Conservation (phyloP, 768 basidiomycete species). For the Cyclocybe aegerita region DNA sequence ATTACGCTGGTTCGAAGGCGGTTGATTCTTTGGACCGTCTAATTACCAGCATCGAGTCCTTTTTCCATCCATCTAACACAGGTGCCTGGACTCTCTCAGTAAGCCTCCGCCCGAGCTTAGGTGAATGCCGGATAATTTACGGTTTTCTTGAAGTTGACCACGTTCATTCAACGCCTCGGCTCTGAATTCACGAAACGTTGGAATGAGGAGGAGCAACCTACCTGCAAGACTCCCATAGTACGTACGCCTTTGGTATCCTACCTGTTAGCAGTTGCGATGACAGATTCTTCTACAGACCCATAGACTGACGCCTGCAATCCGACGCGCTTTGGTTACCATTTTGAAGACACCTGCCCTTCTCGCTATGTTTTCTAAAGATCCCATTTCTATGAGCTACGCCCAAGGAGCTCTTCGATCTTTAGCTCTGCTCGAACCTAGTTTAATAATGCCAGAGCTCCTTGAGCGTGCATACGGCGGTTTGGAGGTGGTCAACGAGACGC, state of each 20-base stretch:
- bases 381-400: conserved; percentile 75
- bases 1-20: conserved; percentile 81
- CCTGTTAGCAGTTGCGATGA: background rate
- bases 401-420: conserved; percentile 78
- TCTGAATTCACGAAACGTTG: conserved; percentile 79
- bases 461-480: conserved; percentile 90
- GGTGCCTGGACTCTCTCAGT: conserved; percentile 78
- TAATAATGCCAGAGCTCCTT: conserved; percentile 89
- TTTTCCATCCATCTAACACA: conserved; percentile 94
- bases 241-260: conserved; percentile 15
- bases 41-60: conserved; percentile 89
- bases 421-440: conserved; percentile 75
- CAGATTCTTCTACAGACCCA: conserved; percentile 44
- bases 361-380: conserved; percentile 89
- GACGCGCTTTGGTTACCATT: conserved; percentile 76
- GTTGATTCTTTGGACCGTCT: conserved; percentile 85
- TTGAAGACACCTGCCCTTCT: conserved; percentile 86
- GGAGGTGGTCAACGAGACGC: conserved; percentile 94
- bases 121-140: conserved; percentile 1
- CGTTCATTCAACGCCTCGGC: conserved; percentile 70
- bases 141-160: conserved; percentile 46
- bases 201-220: conserved; percentile 72
- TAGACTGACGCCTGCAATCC: conserved; percentile 79
- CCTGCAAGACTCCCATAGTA: conserved; percentile 80
- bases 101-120: conserved; percentile 14